Conservation (phyloP, 2,329 filamentous ascomycete species). For the Colletotrichum karsti region DNA sequence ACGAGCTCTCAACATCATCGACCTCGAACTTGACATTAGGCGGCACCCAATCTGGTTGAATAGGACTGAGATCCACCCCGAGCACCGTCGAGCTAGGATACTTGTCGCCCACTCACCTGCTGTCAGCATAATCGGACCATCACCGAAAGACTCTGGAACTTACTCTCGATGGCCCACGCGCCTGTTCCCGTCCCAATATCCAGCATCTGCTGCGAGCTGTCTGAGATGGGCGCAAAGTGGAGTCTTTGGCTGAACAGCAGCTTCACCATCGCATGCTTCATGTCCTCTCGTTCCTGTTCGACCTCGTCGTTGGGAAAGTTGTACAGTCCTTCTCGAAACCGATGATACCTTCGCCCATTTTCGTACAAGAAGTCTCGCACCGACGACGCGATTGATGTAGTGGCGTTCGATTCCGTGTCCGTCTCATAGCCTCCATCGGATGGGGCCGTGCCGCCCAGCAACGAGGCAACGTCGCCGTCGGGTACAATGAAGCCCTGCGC, state of each 20-base stretch:
- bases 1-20: conserved; percentile 65
- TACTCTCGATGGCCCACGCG: conserved; percentile 66
- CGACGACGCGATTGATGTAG: conserved; percentile 47
- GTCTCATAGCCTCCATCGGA: conserved; percentile 49
- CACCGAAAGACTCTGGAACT: conserved; percentile 29
- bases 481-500: conserved; percentile 46
- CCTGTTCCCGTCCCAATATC: conserved; percentile 68
- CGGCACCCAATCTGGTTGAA: conserved; percentile 64
- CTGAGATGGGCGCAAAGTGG: conserved; percentile 60
- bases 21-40: conserved; percentile 65
- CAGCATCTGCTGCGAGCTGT: conserved; percentile 57
- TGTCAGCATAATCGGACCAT: not conserved
- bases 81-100: conserved; percentile 44
- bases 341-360: conserved; percentile 68
- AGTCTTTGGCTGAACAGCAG: conserved; percentile 56
- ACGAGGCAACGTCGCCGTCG: conserved; percentile 36
- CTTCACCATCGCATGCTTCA: conserved; percentile 63
- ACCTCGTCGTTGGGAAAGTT: conserved; percentile 68
- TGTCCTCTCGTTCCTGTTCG: conserved; percentile 66
- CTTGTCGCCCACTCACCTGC: conserved; percentile 42
- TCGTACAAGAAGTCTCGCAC: conserved; percentile 60
- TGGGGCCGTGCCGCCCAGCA: conserved; percentile 27
- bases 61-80: conserved; percentile 66
- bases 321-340: conserved; percentile 62
- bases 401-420: conserved; percentile 44